Percentiles rank a stretch among this genome's conserved stretches.
These are phyloP conservation scores for Hypoxylon cercidicola DNA, from an alignment of 495 filamentous ascomycete genomes.

Conservation along the genomic window DNA sequence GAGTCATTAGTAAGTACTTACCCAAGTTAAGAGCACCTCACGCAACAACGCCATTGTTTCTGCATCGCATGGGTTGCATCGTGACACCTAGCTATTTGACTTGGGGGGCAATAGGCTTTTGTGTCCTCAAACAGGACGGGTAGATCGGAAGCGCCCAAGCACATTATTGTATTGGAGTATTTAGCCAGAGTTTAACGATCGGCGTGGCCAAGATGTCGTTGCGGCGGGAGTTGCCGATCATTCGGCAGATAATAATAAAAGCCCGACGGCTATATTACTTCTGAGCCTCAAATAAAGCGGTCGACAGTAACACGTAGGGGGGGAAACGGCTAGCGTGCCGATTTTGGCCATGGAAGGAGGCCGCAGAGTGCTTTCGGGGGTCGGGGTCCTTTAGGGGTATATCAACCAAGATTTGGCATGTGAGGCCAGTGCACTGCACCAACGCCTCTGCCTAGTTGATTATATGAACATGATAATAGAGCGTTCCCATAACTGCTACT, in stretches of 20 bases:
- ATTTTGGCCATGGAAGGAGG: slow-evolving; percentile 8
- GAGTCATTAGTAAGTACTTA: too few relatives aligned
- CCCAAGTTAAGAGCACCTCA: too few relatives aligned
- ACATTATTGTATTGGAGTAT: slow-evolving; percentile 3
- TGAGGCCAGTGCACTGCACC: background rate
- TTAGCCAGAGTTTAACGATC: slow-evolving; percentile 31
- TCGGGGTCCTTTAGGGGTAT: background rate
- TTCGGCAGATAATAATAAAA: slow-evolving; percentile 8
- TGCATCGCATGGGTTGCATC: too few relatives aligned
- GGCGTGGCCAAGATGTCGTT: slow-evolving; percentile 14
- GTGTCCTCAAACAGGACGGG: background rate
- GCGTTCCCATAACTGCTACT: slow-evolving; percentile 2
- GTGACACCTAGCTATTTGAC: background rate
- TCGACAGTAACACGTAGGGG: background rate
- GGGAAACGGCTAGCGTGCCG: slow-evolving; percentile 6
- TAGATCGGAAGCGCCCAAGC: slow-evolving; percentile 11
- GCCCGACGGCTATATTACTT: slow-evolving; percentile 24
- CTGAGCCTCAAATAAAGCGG: slow-evolving; percentile 15
- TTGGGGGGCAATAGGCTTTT: background rate
- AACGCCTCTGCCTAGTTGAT: background rate
- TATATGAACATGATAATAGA: background rate
- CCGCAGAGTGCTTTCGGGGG: slow-evolving; percentile 8
- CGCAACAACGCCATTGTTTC: too few relatives aligned
- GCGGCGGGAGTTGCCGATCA: slow-evolving; percentile 12
- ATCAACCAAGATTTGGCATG: slow-evolving; percentile 9